Conservation (phyloP, 2,329 filamentous ascomycete species). For the Leptographium procerum region DNA sequence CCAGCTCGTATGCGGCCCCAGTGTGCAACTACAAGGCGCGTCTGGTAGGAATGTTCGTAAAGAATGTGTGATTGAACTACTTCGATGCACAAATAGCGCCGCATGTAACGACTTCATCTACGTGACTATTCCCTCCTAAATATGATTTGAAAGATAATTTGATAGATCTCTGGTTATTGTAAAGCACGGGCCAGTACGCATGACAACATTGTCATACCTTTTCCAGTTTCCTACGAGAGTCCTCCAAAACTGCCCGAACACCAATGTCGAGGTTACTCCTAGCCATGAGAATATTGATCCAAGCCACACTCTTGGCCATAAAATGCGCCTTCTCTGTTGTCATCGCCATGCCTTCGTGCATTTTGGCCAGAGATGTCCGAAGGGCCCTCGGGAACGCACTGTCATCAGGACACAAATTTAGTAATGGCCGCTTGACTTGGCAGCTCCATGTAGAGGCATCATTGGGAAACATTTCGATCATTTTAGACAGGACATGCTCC, state of each 20-base stretch:
- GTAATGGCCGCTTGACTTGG: conserved; percentile 57
- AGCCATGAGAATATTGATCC: conserved; percentile 43
- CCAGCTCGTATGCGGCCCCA: too few species aligned
- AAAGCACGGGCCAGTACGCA: neutral
- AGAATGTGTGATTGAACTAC: too few species aligned
- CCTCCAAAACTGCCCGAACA: conserved; percentile 43
- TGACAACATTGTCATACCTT: conserved; percentile 5
- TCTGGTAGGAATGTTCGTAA: too few species aligned
- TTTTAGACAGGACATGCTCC: conserved; percentile 57
- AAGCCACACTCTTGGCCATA: conserved; percentile 35
- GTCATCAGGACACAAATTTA: conserved; percentile 51
- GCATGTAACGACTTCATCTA: too few species aligned
- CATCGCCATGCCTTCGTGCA: conserved; percentile 40
- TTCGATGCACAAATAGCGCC: too few species aligned
- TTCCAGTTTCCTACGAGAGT: conserved; percentile 31
- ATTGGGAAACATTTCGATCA: conserved; percentile 48
- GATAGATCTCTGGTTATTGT: neutral
- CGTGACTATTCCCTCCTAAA: too few species aligned
- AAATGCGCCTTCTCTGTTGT: conserved; percentile 35
- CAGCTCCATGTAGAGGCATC: conserved; percentile 57
- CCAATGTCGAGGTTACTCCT: conserved; percentile 41
- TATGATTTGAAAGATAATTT: neutral
- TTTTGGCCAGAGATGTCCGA: conserved; percentile 47
- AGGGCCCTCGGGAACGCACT: conserved; percentile 64
- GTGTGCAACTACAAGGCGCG: too few species aligned